Evolutionary conservation across 441 rosid species (phyloP).

Genomic region (Daphne laureola): DNA sequence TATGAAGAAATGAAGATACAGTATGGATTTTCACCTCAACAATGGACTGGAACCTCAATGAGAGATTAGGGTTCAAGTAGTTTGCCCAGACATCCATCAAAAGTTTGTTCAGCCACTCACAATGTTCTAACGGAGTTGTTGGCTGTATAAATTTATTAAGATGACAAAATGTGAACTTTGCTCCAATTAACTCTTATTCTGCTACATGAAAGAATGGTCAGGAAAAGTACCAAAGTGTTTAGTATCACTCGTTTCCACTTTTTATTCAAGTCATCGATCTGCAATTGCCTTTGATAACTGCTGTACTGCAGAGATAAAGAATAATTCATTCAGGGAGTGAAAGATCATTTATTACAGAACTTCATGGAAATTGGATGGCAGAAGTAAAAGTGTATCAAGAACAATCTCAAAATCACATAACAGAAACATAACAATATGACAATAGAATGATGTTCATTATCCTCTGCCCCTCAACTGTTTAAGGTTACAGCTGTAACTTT

Average conservation of each 20-base stretch:
- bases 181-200: slow-evolving; percentile 1
- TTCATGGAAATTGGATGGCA: neutral
- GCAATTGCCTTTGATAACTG: slow-evolving; percentile 50
- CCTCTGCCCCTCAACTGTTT: too few species aligned
- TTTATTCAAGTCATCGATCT: slow-evolving; percentile 74
- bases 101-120: slow-evolving; percentile 92
- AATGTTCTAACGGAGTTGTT: slow-evolving; percentile 81
- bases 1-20: too few species aligned
- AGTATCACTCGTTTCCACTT: slow-evolving; percentile 70
- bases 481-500: too few species aligned
- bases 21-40: slow-evolving; percentile 57
- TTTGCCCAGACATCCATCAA: slow-evolving; percentile 75
- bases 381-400: neutral
- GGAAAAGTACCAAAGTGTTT: slow-evolving; percentile 47
- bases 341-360: slow-evolving; percentile 5
- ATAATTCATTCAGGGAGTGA: slow-evolving; percentile 2
- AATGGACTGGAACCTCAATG: slow-evolving; percentile 59
- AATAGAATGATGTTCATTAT: too few species aligned
- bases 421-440: too few species aligned
- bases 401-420: too few species aligned
- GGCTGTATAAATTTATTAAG: slow-evolving; percentile 38
- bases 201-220: slow-evolving; percentile 8
- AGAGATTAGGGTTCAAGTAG: slow-evolving; percentile 62
- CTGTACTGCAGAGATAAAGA: slow-evolving; percentile 44
- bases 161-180: slow-evolving; percentile 2